These are phyloP conservation scores for Ceratobasidium papillatum DNA, from an alignment of 1,284 basidiomycete genomes.

Conservation along the genomic window DNA sequence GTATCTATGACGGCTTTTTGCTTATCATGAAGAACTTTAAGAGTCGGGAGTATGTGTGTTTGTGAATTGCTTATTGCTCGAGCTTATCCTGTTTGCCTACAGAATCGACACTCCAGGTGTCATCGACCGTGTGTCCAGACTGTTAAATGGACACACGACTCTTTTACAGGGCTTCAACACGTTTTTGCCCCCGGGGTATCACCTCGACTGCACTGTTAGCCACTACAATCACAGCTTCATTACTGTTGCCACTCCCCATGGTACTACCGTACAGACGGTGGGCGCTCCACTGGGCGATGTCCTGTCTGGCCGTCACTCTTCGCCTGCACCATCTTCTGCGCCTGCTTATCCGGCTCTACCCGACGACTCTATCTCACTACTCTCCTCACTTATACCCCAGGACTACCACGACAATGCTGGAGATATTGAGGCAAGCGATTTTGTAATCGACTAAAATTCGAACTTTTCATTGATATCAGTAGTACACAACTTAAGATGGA, in stretches of 20 bases:
- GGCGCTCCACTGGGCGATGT: slow-evolving; percentile 49
- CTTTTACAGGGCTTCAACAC: slow-evolving; percentile 99
- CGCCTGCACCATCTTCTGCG: slow-evolving; percentile 45
- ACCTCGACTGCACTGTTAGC: slow-evolving; percentile 84
- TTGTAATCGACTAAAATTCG: no score
- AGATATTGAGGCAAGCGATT: no score
- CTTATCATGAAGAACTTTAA: slow-evolving; percentile 99
- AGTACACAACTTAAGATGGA: no score
- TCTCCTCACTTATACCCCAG: no score
- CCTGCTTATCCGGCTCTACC: slow-evolving; percentile 40
- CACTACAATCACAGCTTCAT: slow-evolving; percentile 83
- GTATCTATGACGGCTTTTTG: slow-evolving; percentile 96
- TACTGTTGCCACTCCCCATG: slow-evolving; percentile 93
- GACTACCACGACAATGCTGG: no score
- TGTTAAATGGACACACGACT: slow-evolving; percentile 92
- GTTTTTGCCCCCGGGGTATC: slow-evolving; percentile 95
- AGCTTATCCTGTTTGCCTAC: slow-evolving; percentile 39
- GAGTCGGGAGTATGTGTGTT: slow-evolving; percentile 76
- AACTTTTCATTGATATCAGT: no score
- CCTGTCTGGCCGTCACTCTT: slow-evolving; percentile 38
- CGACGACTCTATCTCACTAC: slow-evolving; percentile 18
- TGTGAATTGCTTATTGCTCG: slow-evolving; percentile 15
- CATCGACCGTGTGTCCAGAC: slow-evolving; percentile 93
- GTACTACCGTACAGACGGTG: slow-evolving; percentile 69
- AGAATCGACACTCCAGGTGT: slow-evolving; percentile 99